These are phyloP conservation scores for Aegle marmelos DNA, from an alignment of 345 rosid species.

Conservation along the genomic window DNA sequence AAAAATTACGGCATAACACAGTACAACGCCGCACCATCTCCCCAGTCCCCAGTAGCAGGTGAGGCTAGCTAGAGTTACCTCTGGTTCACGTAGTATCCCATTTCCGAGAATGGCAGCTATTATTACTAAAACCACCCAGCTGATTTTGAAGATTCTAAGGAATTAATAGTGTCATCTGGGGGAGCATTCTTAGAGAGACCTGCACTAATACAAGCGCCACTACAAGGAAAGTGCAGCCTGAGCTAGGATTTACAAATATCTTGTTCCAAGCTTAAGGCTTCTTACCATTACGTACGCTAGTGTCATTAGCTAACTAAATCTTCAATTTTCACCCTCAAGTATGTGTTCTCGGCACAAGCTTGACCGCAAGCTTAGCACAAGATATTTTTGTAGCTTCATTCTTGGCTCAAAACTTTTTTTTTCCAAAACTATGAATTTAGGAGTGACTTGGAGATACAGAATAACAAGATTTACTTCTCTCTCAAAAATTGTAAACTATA, in stretches of 20 bases:
- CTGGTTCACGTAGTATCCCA: constrained; percentile 90
- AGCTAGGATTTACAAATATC: constrained; percentile 40
- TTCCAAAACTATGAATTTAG: no score
- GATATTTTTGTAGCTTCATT: no score
- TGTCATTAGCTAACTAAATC: no score
- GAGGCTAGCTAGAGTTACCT: constrained; percentile 90
- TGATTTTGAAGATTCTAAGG: constrained; percentile 58
- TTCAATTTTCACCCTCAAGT: no score
- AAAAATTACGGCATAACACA: constrained; percentile 73
- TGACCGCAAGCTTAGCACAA: no score
- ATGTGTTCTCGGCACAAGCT: no score
- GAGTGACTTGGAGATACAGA: no score
- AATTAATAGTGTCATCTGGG: constrained; percentile 36
- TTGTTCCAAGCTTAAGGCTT: no score
- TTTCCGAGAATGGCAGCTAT: constrained; percentile 91
- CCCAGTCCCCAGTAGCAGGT: constrained; percentile 94
- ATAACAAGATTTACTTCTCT: no score
- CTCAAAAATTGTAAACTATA: no score
- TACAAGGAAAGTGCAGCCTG: constrained; percentile 81
- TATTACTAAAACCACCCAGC: constrained; percentile 63
- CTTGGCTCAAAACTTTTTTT: no score
- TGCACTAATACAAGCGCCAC: constrained; percentile 82
- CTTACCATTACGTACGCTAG: no score
- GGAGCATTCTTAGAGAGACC: constrained; percentile 79
- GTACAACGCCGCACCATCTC: constrained; percentile 82